Percentiles rank a stretch among this genome's conserved stretches.
These are phyloP conservation scores for Phytophthora foliorum DNA, from an alignment of 352 stramenopile genomes.

Conservation along the genomic window DNA sequence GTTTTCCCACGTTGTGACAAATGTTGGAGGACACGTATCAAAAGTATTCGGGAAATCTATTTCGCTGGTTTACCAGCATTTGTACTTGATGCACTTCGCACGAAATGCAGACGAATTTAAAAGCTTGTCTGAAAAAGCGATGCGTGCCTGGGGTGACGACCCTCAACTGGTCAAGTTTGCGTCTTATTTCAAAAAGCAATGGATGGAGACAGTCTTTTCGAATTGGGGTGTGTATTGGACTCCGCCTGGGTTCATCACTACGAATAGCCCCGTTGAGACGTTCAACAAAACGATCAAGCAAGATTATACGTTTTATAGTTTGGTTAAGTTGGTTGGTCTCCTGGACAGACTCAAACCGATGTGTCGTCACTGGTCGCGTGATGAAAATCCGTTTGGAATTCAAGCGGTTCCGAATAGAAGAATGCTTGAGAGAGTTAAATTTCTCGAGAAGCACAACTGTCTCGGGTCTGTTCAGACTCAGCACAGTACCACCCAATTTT, in stretches of 20 bases:
- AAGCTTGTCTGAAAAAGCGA: not conserved
- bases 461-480: not conserved
- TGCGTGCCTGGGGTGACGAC: not conserved
- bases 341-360: conserved; percentile 4
- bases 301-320: conserved; percentile 1
- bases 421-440: not conserved
- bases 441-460: not conserved
- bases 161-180: not conserved
- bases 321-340: conserved; percentile 2
- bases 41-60: not conserved
- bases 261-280: not conserved
- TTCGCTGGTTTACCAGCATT: conserved; percentile 1
- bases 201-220: not conserved
- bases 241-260: not conserved
- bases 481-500: not conserved
- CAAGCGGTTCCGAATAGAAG: not conserved
- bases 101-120: not conserved
- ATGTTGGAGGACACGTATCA: not conserved
- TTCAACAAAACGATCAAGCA: conserved; percentile 10
- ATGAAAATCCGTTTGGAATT: not conserved
- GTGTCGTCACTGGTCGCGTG: not conserved
- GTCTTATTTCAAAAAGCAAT: conserved; percentile 2
- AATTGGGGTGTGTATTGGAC: not conserved
- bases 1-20: conserved; percentile 17
- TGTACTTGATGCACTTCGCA: conserved; percentile 1